Evolutionary conservation across 2,329 filamentous ascomycete genomes (phyloP), one percentile per base, ranked within the genome.

Genomic region (Berkeleyomyces basicola): DNA sequence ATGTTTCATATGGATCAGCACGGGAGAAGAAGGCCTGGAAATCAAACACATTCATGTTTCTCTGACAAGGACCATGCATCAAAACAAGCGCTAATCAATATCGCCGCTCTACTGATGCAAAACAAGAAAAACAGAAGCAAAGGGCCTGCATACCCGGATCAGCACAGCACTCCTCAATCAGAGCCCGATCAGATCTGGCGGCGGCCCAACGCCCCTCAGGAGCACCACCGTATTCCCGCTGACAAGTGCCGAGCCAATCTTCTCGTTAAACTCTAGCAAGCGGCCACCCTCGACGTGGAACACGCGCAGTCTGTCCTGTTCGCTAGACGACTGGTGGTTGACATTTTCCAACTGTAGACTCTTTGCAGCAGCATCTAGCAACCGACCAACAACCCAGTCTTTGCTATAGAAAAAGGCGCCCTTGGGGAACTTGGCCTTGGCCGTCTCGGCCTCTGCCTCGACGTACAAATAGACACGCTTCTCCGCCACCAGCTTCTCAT

Each of bases 251-350:
- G 78, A 78, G 3, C 90, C 90, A 62, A 96, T 78, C 76, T 92
- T 91, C 73, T 96, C 91, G 33, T 81, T 84, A 69, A 95, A 99
- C 65, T 93, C 91, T 66, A 99, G 73, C 66, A 99, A 72, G 64
- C 90, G 78, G 0, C 93, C 93, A 0, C 87, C 88, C 71, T 99
- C 91, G 0, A 99, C 88, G 71, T 97, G 91, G 70, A 96, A 99
- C 0, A 99, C 84, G 7, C 93, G 77, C 67, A 99, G 72, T 72
- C 87, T 87, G 64, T 90, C 85, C 71, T 87, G 84, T 75, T 95
- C 89, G 10, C 85, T 80, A 2, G 80, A 81, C 0, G 83, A 85
- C 68, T 86, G 79, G 69, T 95, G 95, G 70, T 95, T 95, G 66
- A 92, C 74, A 67, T 95, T 95, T 69, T 87, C 80, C 7, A 95